Conservation (phyloP, 1,139 yeast species). For the Candida buenavistaensis region DNA sequence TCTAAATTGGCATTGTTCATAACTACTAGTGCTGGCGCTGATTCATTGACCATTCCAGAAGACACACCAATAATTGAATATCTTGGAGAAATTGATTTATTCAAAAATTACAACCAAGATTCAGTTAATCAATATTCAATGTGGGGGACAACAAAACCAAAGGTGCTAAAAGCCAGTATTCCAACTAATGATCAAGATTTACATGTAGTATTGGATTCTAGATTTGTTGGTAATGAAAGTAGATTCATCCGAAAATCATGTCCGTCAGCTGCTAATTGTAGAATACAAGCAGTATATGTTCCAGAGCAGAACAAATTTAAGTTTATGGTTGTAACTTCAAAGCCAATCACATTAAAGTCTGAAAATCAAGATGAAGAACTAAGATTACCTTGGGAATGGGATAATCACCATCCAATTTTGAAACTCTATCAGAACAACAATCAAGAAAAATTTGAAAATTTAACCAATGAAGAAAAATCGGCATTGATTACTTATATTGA, state of each 20-base stretch:
- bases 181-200: conserved; percentile 24
- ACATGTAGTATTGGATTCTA: conserved; percentile 72
- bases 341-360: conserved; percentile 42
- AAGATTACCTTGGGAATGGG: conserved; percentile 90
- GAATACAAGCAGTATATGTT: conserved; percentile 53
- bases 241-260: conserved; percentile 79
- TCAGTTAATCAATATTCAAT: conserved; percentile 72
- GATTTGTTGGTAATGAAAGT: conserved; percentile 75
- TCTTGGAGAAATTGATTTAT: conserved; percentile 71
- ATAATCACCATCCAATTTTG: conserved; percentile 68
- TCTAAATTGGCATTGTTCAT: conserved; percentile 67
- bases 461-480: conserved; percentile 52
- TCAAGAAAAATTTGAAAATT: conserved; percentile 45
- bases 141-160: conserved; percentile 87
- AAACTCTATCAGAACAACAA: conserved; percentile 38
- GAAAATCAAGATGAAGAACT: conserved; percentile 56
- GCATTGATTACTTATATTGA: conserved; percentile 60
- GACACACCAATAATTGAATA: conserved; percentile 62
- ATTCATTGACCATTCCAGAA: conserved; percentile 35
- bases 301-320: conserved; percentile 46
- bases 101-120: conserved; percentile 61
- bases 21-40: conserved; percentile 13
- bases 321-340: conserved; percentile 60
- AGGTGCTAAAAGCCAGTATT: conserved; percentile 54
- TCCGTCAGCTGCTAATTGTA: conserved; percentile 63